Conservation (phyloP, 2,329 filamentous ascomycete species). For the Aspergillus chevalieri region DNA sequence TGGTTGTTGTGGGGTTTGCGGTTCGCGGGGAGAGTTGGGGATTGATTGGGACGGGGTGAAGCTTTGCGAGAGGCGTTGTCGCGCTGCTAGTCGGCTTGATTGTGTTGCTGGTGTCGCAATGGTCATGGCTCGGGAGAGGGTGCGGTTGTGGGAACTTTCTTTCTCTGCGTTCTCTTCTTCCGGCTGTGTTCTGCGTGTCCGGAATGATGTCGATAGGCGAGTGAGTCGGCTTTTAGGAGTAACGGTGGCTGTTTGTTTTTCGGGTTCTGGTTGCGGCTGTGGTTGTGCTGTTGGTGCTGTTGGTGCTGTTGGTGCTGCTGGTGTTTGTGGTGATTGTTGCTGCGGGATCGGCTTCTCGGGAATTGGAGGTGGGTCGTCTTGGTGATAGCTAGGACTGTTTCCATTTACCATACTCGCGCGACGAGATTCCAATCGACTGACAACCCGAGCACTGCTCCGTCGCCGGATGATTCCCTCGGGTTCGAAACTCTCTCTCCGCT, state of each 20-base stretch:
- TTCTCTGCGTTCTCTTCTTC: slow-evolving; percentile 32
- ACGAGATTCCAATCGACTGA: slow-evolving; percentile 35
- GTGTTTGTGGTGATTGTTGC: slow-evolving; percentile 5
- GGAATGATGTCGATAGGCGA: slow-evolving; percentile 35
- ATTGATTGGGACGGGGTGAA: slow-evolving; percentile 20
- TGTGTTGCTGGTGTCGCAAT: slow-evolving; percentile 22
- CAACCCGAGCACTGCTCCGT: slow-evolving; percentile 21
- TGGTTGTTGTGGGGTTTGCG: slow-evolving; percentile 17
- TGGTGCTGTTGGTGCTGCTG: slow-evolving; percentile 2
- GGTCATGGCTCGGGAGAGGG: slow-evolving; percentile 39
- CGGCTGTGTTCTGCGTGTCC: slow-evolving; percentile 29
- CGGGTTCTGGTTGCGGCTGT: background rate
- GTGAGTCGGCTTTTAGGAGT: slow-evolving; percentile 28
- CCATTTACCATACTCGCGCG: slow-evolving; percentile 31
- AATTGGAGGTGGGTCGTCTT: slow-evolving; percentile 13
- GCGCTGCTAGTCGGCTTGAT: slow-evolving; percentile 22
- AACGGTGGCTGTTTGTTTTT: slow-evolving; percentile 5
- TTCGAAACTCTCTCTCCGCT: slow-evolving; percentile 35
- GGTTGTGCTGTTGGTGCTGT: slow-evolving; percentile 3
- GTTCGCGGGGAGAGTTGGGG: slow-evolving; percentile 19
- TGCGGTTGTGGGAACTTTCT: slow-evolving; percentile 26
- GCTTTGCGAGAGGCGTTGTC: slow-evolving; percentile 29
- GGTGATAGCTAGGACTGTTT: slow-evolving; percentile 9
- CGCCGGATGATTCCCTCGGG: slow-evolving; percentile 25
- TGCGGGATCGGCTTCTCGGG: slow-evolving; percentile 11